phyloP scores from a whole-genome alignment of 1,139 yeast species.

The Taiozyma onychis region DNA sequence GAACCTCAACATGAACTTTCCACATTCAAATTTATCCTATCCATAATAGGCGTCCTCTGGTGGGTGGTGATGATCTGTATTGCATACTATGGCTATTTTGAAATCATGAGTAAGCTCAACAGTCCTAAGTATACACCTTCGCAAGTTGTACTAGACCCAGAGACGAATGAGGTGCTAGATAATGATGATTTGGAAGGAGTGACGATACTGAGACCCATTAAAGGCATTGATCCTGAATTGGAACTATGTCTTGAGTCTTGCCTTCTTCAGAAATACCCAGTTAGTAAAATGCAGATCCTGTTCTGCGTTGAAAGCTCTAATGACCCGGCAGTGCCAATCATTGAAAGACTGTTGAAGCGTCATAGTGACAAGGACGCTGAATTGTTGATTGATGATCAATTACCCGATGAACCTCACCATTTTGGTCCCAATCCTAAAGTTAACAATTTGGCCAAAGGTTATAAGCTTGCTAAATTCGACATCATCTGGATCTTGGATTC shows the following conservation, averaged over 20 bases:
- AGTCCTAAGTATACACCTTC: slow-evolving; percentile 13
- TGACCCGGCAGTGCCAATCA: slow-evolving; percentile 65
- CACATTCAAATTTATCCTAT: slow-evolving; percentile 2
- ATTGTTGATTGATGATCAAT: slow-evolving; percentile 41
- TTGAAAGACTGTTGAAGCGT: slow-evolving; percentile 40
- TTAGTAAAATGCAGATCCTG: slow-evolving; percentile 53
- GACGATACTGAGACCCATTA: slow-evolving; percentile 74
- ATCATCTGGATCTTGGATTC: slow-evolving; percentile 86
- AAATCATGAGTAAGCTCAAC: slow-evolving; percentile 17
- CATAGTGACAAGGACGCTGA: slow-evolving; percentile 58
- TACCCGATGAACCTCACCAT: slow-evolving; percentile 34
- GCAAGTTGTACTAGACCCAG: slow-evolving; percentile 1
- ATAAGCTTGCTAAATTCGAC: slow-evolving; percentile 60
- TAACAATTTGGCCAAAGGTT: slow-evolving; percentile 79
- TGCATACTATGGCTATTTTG: slow-evolving; percentile 19
- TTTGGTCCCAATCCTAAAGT: slow-evolving; percentile 90
- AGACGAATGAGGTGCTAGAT: slow-evolving; percentile 8
- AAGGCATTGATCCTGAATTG: slow-evolving; percentile 79
- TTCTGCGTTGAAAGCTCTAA: slow-evolving; percentile 63
- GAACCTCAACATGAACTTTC: not conserved
- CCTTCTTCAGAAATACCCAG: slow-evolving; percentile 63
- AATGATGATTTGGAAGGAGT: slow-evolving; percentile 50
- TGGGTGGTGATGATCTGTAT: slow-evolving; percentile 17
- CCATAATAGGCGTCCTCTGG: slow-evolving; percentile 20
- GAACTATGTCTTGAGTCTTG: slow-evolving; percentile 63